Evolutionary conservation across 352 stramenopile species (phyloP).

Genomic region (Phytophthora colocasiae): DNA sequence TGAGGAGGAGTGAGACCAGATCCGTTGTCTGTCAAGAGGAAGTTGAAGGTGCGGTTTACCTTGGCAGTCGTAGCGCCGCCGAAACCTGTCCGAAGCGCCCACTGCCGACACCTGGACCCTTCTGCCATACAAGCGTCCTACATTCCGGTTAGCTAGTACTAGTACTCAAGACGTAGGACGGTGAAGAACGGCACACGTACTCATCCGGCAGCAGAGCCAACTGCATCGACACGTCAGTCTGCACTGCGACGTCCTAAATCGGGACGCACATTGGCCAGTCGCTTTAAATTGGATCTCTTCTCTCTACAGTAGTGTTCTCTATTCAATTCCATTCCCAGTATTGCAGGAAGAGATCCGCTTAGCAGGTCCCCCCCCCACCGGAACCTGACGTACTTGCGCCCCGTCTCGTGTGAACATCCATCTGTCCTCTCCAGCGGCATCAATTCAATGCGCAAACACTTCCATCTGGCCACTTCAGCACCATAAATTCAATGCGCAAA

Average conservation of each 20-base stretch:
- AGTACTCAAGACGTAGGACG: neutral
- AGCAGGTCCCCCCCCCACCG: too few species aligned
- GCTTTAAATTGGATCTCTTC: too few species aligned
- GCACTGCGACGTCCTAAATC: too few species aligned
- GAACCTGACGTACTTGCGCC: too few species aligned
- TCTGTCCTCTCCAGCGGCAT: neutral
- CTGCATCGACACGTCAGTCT: conserved; percentile 37
- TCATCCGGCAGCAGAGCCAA: conserved; percentile 60
- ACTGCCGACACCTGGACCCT: conserved; percentile 65
- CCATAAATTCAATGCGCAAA: conserved; percentile 3
- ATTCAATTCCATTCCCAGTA: too few species aligned
- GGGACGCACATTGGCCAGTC: too few species aligned
- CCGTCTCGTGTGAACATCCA: neutral
- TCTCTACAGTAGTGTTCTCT: too few species aligned
- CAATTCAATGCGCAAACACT: conserved; percentile 15
- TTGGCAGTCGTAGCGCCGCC: conserved; percentile 69
- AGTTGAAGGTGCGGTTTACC: conserved; percentile 32
- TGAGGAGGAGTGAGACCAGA: conserved; percentile 35
- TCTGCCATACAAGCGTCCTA: conserved; percentile 76
- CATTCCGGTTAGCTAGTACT: neutral
- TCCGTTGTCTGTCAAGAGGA: neutral
- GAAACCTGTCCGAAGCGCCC: conserved; percentile 80
- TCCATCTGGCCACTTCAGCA: neutral
- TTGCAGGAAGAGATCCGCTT: too few species aligned
- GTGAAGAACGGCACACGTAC: conserved; percentile 25